Evolutionary conservation across 345 rosid species (phyloP).

Genomic region (Balakata baccata): DNA sequence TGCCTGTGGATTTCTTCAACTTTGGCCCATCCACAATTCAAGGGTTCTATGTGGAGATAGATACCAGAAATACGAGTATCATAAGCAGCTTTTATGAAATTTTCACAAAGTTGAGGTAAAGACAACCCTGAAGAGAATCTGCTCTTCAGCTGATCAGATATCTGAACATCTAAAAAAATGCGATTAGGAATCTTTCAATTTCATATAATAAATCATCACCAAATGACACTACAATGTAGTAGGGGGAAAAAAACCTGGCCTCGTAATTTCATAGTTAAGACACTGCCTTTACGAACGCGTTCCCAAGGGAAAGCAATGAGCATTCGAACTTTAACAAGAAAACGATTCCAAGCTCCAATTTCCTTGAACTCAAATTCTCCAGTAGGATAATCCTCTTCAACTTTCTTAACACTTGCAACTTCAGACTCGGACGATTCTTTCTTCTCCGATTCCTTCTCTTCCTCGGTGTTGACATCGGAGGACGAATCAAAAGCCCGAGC

Average conservation of each 20-base stretch:
- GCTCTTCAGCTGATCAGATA: constrained; percentile 92
- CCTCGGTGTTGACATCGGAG: constrained; percentile 33
- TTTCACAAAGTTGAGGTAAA: constrained; percentile 83
- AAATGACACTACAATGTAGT: background rate
- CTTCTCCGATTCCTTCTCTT: constrained; percentile 19
- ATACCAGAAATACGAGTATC: constrained; percentile 90
- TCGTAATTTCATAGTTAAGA: constrained; percentile 75
- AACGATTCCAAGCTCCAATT: constrained; percentile 51
- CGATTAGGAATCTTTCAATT: constrained; percentile 7
- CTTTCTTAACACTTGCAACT: constrained; percentile 8
- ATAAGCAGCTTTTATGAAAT: constrained; percentile 79
- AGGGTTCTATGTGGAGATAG: constrained; percentile 80
- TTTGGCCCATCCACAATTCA: constrained; percentile 93
- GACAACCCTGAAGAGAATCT: constrained; percentile 82
- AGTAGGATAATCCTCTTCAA: constrained; percentile 53
- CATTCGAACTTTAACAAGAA: constrained; percentile 67
- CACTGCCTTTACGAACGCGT: constrained; percentile 81
- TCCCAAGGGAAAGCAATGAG: constrained; percentile 84
- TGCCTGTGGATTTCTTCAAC: constrained; percentile 89
- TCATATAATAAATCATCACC: background rate
- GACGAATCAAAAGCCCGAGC: constrained; percentile 66
- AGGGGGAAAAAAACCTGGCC: constrained; percentile 62
- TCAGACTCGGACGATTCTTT: constrained; percentile 5
- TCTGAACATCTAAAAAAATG: constrained; percentile 44
- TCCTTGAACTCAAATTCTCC: constrained; percentile 66